Percentiles rank a stretch among this genome's conserved stretches.
phyloP scores from a whole-genome alignment of 2,329 filamentous ascomycete species.

The Exophiala xenobiotica region DNA sequence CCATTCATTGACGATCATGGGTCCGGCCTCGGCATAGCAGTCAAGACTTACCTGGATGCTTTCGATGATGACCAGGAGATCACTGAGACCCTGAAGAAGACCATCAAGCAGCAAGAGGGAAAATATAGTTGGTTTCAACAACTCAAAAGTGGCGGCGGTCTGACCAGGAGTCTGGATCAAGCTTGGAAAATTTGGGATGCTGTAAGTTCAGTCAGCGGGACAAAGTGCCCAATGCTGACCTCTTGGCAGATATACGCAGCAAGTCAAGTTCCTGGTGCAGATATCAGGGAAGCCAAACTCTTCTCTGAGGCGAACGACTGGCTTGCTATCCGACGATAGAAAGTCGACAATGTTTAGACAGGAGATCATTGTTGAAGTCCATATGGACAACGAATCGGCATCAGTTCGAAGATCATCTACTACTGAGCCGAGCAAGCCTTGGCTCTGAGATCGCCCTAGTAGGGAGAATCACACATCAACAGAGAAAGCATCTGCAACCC shows the following conservation, averaged over 20 bases:
- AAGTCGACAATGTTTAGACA: background rate
- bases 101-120: slow-evolving; percentile 28
- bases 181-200: slow-evolving; percentile 67
- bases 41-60: slow-evolving; percentile 50
- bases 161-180: slow-evolving; percentile 57
- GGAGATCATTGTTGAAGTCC: too few relatives aligned
- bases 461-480: too few relatives aligned
- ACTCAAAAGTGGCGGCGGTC: slow-evolving; percentile 21
- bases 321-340: slow-evolving; percentile 40
- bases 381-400: too few relatives aligned
- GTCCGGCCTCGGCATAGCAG: slow-evolving; percentile 49
- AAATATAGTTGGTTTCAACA: slow-evolving; percentile 28
- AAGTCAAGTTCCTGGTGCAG: slow-evolving; percentile 54
- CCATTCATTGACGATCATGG: slow-evolving; percentile 48
- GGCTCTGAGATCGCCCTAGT: too few relatives aligned
- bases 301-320: slow-evolving; percentile 63
- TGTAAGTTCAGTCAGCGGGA: slow-evolving; percentile 43
- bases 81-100: slow-evolving; percentile 22
- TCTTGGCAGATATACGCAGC: slow-evolving; percentile 54
- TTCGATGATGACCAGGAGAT: slow-evolving; percentile 24
- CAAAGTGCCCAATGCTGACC: slow-evolving; percentile 11
- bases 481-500: too few relatives aligned
- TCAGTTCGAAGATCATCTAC: too few relatives aligned
- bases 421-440: too few relatives aligned
- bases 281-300: slow-evolving; percentile 52